Evolutionary conservation across 2,329 filamentous ascomycete genomes (phyloP).

Genomic region (Fusarium redolens): DNA sequence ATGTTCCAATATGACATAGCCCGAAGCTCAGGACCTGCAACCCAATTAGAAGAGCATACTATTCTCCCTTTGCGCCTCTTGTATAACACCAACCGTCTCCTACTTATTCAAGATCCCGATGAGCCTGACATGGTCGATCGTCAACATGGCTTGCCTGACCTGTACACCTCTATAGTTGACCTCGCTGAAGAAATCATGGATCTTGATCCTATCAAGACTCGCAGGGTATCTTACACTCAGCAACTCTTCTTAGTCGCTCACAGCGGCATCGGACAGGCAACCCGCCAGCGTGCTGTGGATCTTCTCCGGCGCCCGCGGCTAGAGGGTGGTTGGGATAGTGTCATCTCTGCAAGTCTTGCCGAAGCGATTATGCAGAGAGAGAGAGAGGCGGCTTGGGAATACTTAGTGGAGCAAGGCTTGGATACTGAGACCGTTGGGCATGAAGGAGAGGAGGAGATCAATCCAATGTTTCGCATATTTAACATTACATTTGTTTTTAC

Average conservation of each 20-base stretch:
- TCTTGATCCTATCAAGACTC: not conserved
- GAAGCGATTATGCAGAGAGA: conserved; percentile 18
- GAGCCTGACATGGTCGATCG: not conserved
- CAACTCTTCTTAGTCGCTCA: conserved; percentile 13
- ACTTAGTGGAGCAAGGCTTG: not conserved
- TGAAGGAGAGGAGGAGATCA: not conserved
- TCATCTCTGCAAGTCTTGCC: conserved; percentile 11
- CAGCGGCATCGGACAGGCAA: not conserved
- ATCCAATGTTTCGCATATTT: conserved; percentile 22
- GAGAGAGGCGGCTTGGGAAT: not conserved
- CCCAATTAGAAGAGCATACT: not conserved
- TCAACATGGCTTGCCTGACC: not conserved
- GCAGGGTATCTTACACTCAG: not conserved
- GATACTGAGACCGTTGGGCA: accelerated
- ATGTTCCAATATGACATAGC: not conserved
- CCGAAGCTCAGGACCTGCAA: not conserved
- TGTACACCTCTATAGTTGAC: not conserved
- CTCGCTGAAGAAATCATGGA: not conserved
- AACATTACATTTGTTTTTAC: conserved; percentile 13
- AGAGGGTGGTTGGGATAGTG: conserved; percentile 7
- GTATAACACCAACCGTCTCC: not conserved
- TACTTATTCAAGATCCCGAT: conserved; percentile 13
- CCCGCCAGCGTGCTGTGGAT: not conserved
- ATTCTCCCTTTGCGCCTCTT: conserved; percentile 5
- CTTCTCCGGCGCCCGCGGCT: not conserved